A percentile compares a stretch with the other conserved stretches of the same genome.
Conservation (phyloP, 257 asterid genomes). For the Ligustrum vulgare region DNA sequence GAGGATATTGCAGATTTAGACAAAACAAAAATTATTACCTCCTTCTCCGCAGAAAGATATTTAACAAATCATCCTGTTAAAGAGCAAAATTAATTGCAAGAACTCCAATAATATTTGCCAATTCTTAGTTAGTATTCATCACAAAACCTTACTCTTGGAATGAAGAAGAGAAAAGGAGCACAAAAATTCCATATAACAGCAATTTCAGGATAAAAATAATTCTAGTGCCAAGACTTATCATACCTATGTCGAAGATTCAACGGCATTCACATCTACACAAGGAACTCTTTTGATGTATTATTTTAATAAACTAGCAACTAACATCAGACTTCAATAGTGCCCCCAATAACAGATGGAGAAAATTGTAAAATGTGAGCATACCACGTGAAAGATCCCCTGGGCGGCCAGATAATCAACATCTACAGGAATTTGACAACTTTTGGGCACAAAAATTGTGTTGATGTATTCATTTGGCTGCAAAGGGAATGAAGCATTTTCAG, state of each 20-base stretch:
- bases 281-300: neutral
- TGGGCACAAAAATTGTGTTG: slow-evolving; percentile 77
- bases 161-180: neutral
- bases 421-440: slow-evolving; percentile 64
- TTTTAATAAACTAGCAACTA: neutral
- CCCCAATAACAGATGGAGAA: neutral
- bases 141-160: neutral
- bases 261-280: neutral
- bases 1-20: neutral
- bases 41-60: neutral
- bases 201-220: neutral
- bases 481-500: slow-evolving; percentile 19
- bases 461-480: slow-evolving; percentile 76
- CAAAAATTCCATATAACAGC: neutral
- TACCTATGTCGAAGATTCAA: neutral
- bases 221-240: neutral
- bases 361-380: slow-evolving; percentile 29
- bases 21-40: neutral
- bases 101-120: neutral
- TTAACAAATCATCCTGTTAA: neutral
- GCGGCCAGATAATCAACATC: slow-evolving; percentile 54
- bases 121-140: neutral
- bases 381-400: slow-evolving; percentile 73
- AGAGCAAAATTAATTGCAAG: neutral
- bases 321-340: slow-evolving; percentile 5